Base-by-base conservation (phyloP, 805 yeast species). In the Ogataea haglerorum region DNA sequence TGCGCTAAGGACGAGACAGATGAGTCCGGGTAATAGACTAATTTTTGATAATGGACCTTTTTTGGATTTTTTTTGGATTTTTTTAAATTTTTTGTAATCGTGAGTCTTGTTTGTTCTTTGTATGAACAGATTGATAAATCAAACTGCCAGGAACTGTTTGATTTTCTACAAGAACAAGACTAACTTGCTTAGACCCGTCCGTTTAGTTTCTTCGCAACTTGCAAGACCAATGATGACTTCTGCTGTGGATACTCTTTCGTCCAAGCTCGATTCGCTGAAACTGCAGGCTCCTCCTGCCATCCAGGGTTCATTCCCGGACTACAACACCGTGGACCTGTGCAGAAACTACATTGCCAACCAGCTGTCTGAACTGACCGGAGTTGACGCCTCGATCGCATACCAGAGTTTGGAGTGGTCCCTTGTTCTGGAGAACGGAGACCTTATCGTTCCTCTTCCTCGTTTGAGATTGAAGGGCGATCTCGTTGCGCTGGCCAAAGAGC, bases 391-490 rank as follows among this genome's bases (percentile, higher is more conserved):
- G 3, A 61, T 88, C 36, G 86, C 90, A 48, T 86, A 73, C 64
- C 85, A 88, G 42, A 88, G 96, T 26, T 73, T 93, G 56, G 98
- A 93, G 65, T 78, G 91, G 73, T 88, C 96, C 16, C 72, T 76
- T 49, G 82, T 89, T 29, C 67, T 85, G 52, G 96, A 89, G 45
- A 83, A 91, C 57, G 99, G 98, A 59, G 99, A 93, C 64, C 73
- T 93, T 56, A 75, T 91, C 47, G 78, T 91, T 40, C 97, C 99
- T 30, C 73, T 93, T 30, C 99, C 98, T 54, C 80, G 97, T 63
- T 70, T 84, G 56, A 77, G 95, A 56, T 75, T 91, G 63, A 85
- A 88, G 53, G 91, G 91, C 48, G 83, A 88, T 57, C 87, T 91
- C 46, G 85, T 82, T 60, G 80, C 73, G 40, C 62, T 82, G 43